Evolutionary conservation across 2,329 filamentous ascomycete species (phyloP), one percentile per base, ranked within the genome.

Genomic region (Cryoendolithus antarcticus): DNA sequence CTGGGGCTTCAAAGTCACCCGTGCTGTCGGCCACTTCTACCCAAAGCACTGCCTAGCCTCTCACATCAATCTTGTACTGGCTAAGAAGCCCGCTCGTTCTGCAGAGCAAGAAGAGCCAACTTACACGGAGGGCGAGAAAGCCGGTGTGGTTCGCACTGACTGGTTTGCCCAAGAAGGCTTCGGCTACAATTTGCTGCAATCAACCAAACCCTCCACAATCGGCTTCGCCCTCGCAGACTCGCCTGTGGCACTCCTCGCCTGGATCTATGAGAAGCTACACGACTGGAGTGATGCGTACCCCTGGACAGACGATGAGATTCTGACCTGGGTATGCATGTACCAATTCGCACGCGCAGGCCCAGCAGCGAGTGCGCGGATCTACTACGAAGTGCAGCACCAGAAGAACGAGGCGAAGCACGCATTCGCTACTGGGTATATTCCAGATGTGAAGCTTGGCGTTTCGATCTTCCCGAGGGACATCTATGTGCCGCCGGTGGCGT

Each of bases 181-280:
- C 7, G 73, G 70, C 2, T 82, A 82, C 54, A 29, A 34, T 7
- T 30, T 34, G 19, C 35, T 40, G n/a, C 36, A 34, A 24, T 34
- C 38, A 2, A 40, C 38, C 21, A 40, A 40, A 34, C 82, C 82
- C 0, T 74, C 82, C 35, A 86, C 82, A 0, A 53, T 86, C 0
- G 77, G 76, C 0, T 82, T 82, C 49, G 74, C 66, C 0, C 65
- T 86, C 3, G 66, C 72, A 0, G 80, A 86, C 53, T 77, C 71
- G 4, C 82, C 82, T 0, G 71, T 82, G 0, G 79, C 71, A 0
- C 62, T 84, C 4, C 63, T 88, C 1, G 73, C 79, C 0, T 88
- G 82, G 82, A 76, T 86, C 30, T 82, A 82, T 48, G 82, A 88
- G 60, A 40, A 40, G 34, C 19, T 40, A 31, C 30, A 35, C n/a